Evolutionary conservation across 2,329 filamentous ascomycete species (phyloP), one percentile per base, ranked within the genome.

Genomic region (Coleophoma cylindrospora): DNA sequence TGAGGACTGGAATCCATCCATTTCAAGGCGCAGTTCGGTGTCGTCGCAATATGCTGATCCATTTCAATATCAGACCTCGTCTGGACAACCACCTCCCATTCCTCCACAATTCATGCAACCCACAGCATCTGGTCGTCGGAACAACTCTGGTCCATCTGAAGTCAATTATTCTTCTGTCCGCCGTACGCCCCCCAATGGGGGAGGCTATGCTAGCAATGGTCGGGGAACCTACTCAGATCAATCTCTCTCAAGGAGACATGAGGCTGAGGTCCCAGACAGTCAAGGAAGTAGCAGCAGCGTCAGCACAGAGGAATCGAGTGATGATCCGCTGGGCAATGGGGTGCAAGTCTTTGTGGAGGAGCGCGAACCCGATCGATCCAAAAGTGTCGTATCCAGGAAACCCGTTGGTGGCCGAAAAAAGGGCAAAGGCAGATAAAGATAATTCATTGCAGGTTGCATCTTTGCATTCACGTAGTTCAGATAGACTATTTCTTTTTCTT

Each of bases 1-100:
- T 69, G 71, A 68, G 64, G 40, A 66, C 66, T 58, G 68, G 74
- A 50, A 64, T 60, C 50, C 72, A 62, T 46, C 69, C 66, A 22
- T 62, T 60, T 54, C 72, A 63, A 41, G 67, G 55, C 52, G 65
- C 48, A 57, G 53, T 47, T 62, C 62, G 22, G 49, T 55, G 15
- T 58, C 59, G 22, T 65, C 63, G 44, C 65, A 65, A 45, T 58
- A 61, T 47, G 50, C 49, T 40, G 64, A 68, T 50, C 60, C 65
- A 15, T 68, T 71, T 45, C 63, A 67, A 32, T 72, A 69, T 56
- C 68, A 71, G 57, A 60, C 57, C 55, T 60, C 59, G 40, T 56
- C 54, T 44, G 59, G 54, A 47, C 45, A 57, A 6, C 57, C 56
- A 44, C 54, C 61, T 14, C 57, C 61, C 4, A 61, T 61, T 43